Conservation (phyloP, 768 basidiomycete species). For the Amylocystis lapponica region DNA sequence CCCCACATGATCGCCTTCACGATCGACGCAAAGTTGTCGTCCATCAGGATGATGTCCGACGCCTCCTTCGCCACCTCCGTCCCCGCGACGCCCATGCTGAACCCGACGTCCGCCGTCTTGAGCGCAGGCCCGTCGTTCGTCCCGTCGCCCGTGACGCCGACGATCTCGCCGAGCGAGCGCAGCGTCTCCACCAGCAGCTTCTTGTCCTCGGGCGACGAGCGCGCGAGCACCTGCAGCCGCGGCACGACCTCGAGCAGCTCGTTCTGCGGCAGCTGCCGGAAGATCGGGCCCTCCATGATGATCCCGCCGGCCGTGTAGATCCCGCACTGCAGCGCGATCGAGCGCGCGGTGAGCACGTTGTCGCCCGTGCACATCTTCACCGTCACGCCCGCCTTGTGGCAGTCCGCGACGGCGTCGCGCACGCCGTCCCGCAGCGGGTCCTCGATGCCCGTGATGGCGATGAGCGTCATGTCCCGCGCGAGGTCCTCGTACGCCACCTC, state of each 20-base stretch:
- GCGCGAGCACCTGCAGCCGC: conserved; percentile 91
- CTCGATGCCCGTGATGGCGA: conserved; percentile 92
- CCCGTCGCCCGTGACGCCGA: conserved; percentile 96
- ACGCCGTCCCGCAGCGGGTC: conserved; percentile 93
- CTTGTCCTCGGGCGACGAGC: conserved; percentile 97
- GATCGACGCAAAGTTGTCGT: conserved; percentile 94
- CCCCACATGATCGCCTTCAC: conserved; percentile 99
- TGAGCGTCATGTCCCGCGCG: conserved; percentile 69
- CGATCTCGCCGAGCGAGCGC: conserved; percentile 81
- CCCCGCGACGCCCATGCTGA: conserved; percentile 94
- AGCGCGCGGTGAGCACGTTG: conserved; percentile 92
- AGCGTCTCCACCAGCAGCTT: conserved; percentile 86
- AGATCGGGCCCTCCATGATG: conserved; percentile 97
- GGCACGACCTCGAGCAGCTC: conserved; percentile 84
- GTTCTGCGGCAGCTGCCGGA: conserved; percentile 65
- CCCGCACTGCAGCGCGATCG: conserved; percentile 93
- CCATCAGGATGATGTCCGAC: conserved; percentile 98
- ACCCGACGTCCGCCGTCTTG: conserved; percentile 93
- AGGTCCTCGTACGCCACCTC: conserved; percentile 70
- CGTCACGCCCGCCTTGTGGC: conserved; percentile 81
- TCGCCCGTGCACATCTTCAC: conserved; percentile 99
- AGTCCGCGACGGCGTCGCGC: conserved; percentile 80
- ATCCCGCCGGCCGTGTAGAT: conserved; percentile 92
- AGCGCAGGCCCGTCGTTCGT: conserved; percentile 97
- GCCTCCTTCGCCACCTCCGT: conserved; percentile 99